These are phyloP conservation scores for Bothriochloa decipiens DNA, from an alignment of 176 grass and related monocot genomes.

Conservation along the genomic window DNA sequence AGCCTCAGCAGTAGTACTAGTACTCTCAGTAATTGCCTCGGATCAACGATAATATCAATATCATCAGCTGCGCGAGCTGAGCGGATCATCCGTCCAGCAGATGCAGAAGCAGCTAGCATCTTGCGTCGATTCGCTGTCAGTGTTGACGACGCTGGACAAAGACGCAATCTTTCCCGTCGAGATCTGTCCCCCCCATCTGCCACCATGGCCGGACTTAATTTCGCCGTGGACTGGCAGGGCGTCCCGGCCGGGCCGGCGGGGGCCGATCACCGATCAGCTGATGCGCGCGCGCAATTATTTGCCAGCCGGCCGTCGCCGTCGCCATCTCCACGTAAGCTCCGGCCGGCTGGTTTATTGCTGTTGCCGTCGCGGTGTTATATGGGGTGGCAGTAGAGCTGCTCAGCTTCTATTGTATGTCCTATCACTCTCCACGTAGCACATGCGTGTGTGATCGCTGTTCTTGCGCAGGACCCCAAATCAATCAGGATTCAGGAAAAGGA, in stretches of 20 bases:
- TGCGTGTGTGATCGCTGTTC: neutral
- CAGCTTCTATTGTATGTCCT: neutral
- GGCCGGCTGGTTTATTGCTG: neutral
- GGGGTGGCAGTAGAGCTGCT: neutral
- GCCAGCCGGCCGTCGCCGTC: neutral
- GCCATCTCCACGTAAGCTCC: neutral
- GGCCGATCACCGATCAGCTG: constrained; percentile 16
- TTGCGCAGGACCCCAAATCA: neutral
- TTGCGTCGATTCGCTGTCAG: constrained; percentile 2
- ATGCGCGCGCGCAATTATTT: neutral
- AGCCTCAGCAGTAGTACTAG: neutral
- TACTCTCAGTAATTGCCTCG: constrained; percentile 4
- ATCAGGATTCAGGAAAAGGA: neutral
- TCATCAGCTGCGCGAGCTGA: neutral
- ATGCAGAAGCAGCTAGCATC: neutral
- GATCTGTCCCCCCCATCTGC: constrained; percentile 16
- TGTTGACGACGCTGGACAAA: neutral
- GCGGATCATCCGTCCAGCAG: neutral
- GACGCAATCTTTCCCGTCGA: constrained; percentile 3
- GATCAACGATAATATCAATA: neutral
- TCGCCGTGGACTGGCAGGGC: neutral
- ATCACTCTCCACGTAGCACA: neutral
- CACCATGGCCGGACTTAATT: constrained; percentile 28
- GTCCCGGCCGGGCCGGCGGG: neutral
- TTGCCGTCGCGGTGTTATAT: constrained; percentile 1